Conservation (phyloP, 139 green algal genomes). For the Coelastrella sp. region DNA sequence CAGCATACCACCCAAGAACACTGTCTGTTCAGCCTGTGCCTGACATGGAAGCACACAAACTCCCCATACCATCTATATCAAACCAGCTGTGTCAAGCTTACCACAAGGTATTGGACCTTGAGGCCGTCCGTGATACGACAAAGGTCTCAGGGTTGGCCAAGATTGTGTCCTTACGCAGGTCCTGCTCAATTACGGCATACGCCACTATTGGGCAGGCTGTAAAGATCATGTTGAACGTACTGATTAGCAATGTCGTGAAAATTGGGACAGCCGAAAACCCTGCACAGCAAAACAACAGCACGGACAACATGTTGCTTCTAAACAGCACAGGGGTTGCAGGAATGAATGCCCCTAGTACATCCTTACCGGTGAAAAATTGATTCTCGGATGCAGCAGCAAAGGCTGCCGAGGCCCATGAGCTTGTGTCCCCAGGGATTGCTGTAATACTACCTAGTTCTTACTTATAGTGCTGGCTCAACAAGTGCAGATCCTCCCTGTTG, state of each 20-base stretch:
- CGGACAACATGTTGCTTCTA: background rate
- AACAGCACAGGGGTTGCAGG: background rate
- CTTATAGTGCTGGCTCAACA: no score
- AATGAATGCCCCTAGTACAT: no score
- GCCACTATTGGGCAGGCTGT: conserved; percentile 88
- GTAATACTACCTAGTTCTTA: no score
- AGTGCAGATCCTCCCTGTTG: no score
- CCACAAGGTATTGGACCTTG: background rate
- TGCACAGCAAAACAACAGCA: conserved; percentile 40
- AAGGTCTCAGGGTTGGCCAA: conserved; percentile 66
- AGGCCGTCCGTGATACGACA: conserved; percentile 58
- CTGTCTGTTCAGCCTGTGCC: no score
- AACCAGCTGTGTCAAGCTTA: background rate
- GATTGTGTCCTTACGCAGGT: conserved; percentile 56
- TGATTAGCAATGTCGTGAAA: conserved; percentile 70
- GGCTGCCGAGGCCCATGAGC: no score
- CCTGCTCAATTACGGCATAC: conserved; percentile 86
- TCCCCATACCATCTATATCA: no score
- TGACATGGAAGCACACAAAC: no score
- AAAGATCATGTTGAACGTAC: conserved; percentile 79
- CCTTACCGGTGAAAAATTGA: no score
- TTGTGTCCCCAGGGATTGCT: no score
- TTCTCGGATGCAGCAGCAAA: no score
- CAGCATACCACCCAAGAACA: no score
- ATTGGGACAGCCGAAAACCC: conserved; percentile 76